Percentiles rank a stretch among this genome's conserved stretches.
Conservation (phyloP, 2,329 filamentous ascomycete species). For the Cadophora malorum region DNA sequence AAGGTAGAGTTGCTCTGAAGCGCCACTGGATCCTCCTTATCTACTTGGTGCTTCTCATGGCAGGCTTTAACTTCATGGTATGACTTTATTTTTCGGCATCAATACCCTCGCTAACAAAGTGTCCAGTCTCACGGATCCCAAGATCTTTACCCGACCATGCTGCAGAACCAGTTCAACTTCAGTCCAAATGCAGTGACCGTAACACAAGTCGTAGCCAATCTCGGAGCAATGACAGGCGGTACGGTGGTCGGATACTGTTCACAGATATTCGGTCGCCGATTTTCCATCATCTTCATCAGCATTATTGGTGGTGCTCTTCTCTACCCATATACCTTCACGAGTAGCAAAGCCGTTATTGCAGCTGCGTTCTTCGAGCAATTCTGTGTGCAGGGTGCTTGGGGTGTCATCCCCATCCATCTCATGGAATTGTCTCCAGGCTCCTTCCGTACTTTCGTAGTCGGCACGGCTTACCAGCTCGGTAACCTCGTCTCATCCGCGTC, state of each 20-base stretch:
- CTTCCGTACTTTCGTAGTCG: conserved; percentile 74
- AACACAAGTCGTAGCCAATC: conserved; percentile 73
- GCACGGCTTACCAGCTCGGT: conserved; percentile 74
- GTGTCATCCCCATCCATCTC: conserved; percentile 73
- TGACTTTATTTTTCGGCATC: conserved; percentile 63
- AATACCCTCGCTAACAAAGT: neutral
- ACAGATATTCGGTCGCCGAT: conserved; percentile 71
- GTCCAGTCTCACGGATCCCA: conserved; percentile 39
- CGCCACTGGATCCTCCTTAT: conserved; percentile 81
- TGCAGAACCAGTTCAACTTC: conserved; percentile 58
- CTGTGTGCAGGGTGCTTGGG: conserved; percentile 79
- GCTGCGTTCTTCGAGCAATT: conserved; percentile 87
- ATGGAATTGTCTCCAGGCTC: conserved; percentile 75
- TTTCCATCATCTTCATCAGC: conserved; percentile 70
- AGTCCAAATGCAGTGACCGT: conserved; percentile 55
- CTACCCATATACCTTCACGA: conserved; percentile 81
- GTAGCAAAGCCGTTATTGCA: conserved; percentile 69
- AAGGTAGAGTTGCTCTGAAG: conserved; percentile 79
- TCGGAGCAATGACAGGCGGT: conserved; percentile 72
- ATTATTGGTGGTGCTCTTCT: conserved; percentile 75
- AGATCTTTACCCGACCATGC: conserved; percentile 64
- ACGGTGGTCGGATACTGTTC: conserved; percentile 69
- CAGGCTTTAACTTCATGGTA: conserved; percentile 91
- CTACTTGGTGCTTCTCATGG: conserved; percentile 87
- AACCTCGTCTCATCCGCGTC: conserved; percentile 77